Conservation (phyloP, 148 eudicot species). For the Spergularia bocconei region DNA sequence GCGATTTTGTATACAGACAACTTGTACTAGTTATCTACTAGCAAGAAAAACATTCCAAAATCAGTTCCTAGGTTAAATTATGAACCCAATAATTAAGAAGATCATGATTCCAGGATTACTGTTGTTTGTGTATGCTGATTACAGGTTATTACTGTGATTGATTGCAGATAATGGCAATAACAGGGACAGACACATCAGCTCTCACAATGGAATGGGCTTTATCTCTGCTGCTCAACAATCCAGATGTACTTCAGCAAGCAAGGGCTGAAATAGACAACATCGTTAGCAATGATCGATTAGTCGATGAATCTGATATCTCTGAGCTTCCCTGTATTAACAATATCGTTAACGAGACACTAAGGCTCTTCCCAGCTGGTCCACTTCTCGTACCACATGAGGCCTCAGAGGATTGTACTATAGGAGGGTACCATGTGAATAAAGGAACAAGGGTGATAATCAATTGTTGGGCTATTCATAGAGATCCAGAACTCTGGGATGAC, state of each 20-base stretch:
- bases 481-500: slow-evolving; percentile 18
- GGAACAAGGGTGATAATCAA: slow-evolving; percentile 4
- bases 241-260: slow-evolving; percentile 17
- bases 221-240: slow-evolving; percentile 21
- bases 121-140: neutral
- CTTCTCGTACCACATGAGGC: slow-evolving; percentile 16
- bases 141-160: neutral
- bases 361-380: slow-evolving; percentile 26
- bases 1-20: too few species aligned
- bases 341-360: slow-evolving; percentile 19
- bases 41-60: too few species aligned
- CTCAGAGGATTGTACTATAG: slow-evolving; percentile 15
- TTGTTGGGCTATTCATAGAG: slow-evolving; percentile 25
- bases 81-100: neutral
- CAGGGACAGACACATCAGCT: slow-evolving; percentile 24
- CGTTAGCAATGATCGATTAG: slow-evolving; percentile 7
- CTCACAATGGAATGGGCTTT: slow-evolving; percentile 28
- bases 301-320: slow-evolving; percentile 19
- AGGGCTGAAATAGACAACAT: slow-evolving; percentile 10
- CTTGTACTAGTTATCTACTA: too few species aligned
- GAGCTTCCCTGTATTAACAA: slow-evolving; percentile 12
- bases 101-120: neutral
- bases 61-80: too few species aligned
- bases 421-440: slow-evolving; percentile 13
- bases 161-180: slow-evolving; percentile 20